phyloP scores from a whole-genome alignment of 2,329 filamentous ascomycete species.

The Arachnopeziza araneosa region DNA sequence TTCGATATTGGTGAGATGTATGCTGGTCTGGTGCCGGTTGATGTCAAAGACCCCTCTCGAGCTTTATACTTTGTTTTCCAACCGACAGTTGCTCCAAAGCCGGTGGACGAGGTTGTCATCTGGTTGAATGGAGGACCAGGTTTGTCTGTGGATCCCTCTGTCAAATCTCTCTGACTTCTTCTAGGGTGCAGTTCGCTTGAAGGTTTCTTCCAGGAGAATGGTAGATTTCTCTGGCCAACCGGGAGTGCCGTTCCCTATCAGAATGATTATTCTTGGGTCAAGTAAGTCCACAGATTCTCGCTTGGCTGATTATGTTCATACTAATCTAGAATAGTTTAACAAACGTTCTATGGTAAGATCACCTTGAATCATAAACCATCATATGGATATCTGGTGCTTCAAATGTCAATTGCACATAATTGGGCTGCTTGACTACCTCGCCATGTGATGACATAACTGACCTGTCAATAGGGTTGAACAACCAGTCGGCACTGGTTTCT shows the following conservation, averaged over 20 bases:
- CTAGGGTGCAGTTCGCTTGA: slow-evolving; percentile 39
- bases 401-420: neutral
- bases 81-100: slow-evolving; percentile 38
- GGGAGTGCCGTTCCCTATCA: neutral
- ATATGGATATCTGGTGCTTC: too few relatives aligned
- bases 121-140: slow-evolving; percentile 47
- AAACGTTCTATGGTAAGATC: slow-evolving; percentile 33
- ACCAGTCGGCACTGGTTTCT: slow-evolving; percentile 34
- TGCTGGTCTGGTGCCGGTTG: slow-evolving; percentile 44
- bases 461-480: slow-evolving; percentile 36
- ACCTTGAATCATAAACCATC: too few relatives aligned
- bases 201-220: slow-evolving; percentile 34
- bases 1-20: slow-evolving; percentile 26
- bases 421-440: neutral
- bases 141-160: neutral
- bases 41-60: slow-evolving; percentile 35
- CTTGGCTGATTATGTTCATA: neutral
- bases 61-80: slow-evolving; percentile 49
- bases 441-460: neutral
- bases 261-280: neutral
- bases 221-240: slow-evolving; percentile 29
- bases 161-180: slow-evolving; percentile 36
- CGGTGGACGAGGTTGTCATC: slow-evolving; percentile 42
- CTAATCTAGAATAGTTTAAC: slow-evolving; percentile 33
- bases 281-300: neutral